These are phyloP conservation scores for Aquilaria yunnanensis DNA, from an alignment of 345 rosid genomes.

Conservation along the genomic window DNA sequence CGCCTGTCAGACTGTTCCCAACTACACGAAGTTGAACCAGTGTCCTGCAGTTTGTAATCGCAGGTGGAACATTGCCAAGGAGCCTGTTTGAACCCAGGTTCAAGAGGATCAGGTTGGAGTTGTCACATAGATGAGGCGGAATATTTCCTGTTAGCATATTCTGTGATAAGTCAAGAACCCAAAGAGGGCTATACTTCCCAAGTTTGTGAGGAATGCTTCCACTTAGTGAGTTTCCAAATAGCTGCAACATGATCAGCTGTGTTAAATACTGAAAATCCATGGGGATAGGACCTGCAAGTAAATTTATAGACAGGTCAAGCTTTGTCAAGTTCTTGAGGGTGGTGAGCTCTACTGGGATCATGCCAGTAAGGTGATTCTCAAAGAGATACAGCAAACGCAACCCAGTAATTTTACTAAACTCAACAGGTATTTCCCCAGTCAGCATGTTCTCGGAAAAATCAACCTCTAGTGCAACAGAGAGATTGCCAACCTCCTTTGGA, in stretches of 20 bases:
- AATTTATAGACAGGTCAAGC: conserved; percentile 85
- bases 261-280: conserved; percentile 60
- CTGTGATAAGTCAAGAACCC: conserved; percentile 76
- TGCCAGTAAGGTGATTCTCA: conserved; percentile 63
- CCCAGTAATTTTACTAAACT: conserved; percentile 51
- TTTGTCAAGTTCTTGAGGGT: conserved; percentile 52
- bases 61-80: conserved; percentile 57
- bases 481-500: conserved; percentile 78
- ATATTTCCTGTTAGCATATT: conserved; percentile 62
- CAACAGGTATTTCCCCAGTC: conserved; percentile 67
- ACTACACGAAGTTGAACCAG: conserved; percentile 61
- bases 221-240: conserved; percentile 57
- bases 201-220: conserved; percentile 72
- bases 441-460: conserved; percentile 81
- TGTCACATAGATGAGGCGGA: conserved; percentile 57
- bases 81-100: conserved; percentile 69
- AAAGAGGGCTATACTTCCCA: conserved; percentile 57
- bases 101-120: conserved; percentile 44
- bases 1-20: conserved; percentile 54
- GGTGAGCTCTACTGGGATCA: conserved; percentile 66
- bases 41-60: conserved; percentile 50
- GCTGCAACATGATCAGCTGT: conserved; percentile 58
- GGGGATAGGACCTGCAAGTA: conserved; percentile 65
- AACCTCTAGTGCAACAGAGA: conserved; percentile 53
- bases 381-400: conserved; percentile 72